These are phyloP conservation scores for Acacia crassicarpa DNA, from an alignment of 306 rosid genomes.

Conservation along the genomic window DNA sequence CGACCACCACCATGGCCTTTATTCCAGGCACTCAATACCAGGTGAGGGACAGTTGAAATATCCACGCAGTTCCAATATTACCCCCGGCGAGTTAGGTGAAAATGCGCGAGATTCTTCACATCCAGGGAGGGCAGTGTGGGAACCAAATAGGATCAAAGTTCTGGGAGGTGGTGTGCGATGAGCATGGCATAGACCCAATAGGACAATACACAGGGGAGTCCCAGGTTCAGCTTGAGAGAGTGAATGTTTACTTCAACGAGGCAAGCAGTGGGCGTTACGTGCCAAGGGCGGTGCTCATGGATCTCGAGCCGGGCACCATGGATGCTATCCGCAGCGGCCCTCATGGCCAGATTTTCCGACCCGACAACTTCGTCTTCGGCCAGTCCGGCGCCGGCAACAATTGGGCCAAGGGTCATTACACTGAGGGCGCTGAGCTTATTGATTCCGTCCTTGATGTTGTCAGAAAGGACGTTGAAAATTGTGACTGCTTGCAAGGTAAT, in stretches of 20 bases:
- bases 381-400: conserved; percentile 75
- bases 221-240: conserved; percentile 59
- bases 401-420: conserved; percentile 68
- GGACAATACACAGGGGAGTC: conserved; percentile 50
- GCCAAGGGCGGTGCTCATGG: conserved; percentile 81
- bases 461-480: conserved; percentile 49
- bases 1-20: conserved; percentile 12
- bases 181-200: conserved; percentile 61
- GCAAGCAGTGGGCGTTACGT: conserved; percentile 63
- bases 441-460: conserved; percentile 52
- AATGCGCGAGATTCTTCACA: conserved; percentile 81
- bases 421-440: conserved; percentile 55
- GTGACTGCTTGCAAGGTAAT: conserved; percentile 51
- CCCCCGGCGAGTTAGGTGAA: neutral
- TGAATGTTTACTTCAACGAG: conserved; percentile 60
- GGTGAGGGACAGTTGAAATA: conserved; percentile 23
- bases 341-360: conserved; percentile 73
- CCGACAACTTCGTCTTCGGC: conserved; percentile 70
- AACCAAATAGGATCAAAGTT: conserved; percentile 70
- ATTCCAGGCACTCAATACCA: neutral
- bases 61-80: conserved; percentile 3
- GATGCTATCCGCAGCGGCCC: conserved; percentile 60
- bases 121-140: conserved; percentile 82
- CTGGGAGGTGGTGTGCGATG: conserved; percentile 72
- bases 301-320: conserved; percentile 86